phyloP scores from a whole-genome alignment of 163 green algal species.

The Volvox carteri region DNA sequence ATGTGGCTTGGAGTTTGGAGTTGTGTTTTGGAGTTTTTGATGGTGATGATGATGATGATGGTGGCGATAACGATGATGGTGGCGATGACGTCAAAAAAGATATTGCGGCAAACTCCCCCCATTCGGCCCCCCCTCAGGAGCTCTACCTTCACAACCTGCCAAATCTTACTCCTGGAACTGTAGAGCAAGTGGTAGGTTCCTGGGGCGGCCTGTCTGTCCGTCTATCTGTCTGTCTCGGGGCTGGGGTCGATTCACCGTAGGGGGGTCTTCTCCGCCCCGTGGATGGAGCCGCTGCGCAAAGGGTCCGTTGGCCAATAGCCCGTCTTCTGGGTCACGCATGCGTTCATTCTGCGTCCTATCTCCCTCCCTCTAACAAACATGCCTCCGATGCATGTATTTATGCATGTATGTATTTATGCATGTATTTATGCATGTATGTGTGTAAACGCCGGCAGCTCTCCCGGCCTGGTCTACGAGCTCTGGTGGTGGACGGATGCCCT shows the following conservation, averaged over 20 bases:
- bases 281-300: too few relatives aligned
- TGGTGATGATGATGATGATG: background rate
- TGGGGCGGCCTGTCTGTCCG: too few relatives aligned
- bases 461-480: background rate
- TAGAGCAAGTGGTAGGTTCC: slow-evolving; percentile 37
- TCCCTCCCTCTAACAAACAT: background rate
- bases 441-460: slow-evolving; percentile 26
- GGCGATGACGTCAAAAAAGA: background rate
- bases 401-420: background rate
- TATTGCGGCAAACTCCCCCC: too few relatives aligned
- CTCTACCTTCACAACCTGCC: slow-evolving; percentile 41
- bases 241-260: background rate
- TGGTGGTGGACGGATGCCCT: slow-evolving; percentile 27
- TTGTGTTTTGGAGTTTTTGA: background rate
- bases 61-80: background rate
- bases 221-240: background rate
- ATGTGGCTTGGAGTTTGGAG: background rate
- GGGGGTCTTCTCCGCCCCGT: background rate
- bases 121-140: slow-evolving; percentile 2
- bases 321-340: background rate
- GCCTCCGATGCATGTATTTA: background rate
- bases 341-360: background rate
- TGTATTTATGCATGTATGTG: background rate
- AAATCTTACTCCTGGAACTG: slow-evolving; percentile 18
- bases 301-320: background rate